Base-by-base conservation (phyloP, 2,329 filamentous ascomycete genomes). In the Mycosphaerelloides madeirae region DNA sequence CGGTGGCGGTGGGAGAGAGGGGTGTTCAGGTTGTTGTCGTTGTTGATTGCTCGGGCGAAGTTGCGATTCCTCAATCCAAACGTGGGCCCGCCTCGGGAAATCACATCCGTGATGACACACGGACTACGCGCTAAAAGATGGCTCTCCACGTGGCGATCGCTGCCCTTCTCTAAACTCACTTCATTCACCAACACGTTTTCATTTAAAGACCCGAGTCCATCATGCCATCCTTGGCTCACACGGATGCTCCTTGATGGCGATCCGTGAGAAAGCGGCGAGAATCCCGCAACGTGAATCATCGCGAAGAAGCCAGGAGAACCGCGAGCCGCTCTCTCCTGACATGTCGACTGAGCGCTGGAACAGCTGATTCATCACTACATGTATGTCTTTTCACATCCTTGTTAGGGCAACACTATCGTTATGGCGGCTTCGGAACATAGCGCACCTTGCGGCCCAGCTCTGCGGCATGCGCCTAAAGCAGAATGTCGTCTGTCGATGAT, bases 381-480 rank as follows among this genome's bases (percentile, higher is more conserved):
- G n/a, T n/a, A n/a, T n/a, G n/a, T n/a, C n/a, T n/a, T n/a, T 35
- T 31, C n/a, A 22, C 3, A 42, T 16, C 39, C 39, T 18, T 42
- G 39, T 28, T 25, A 35, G 19, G 31, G 31, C 13, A 25, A 13
- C 5, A 5, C 16, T 31, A 16, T 20, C 6, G 6, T 16, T 4
- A 8, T 15, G 18, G 2, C 29, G 8, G 16, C 29, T 16, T 15
- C 22, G 28, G 9, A 14, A 28, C 18, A 29, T 9, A 16, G 25
- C 28, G 15, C 7, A 9, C 16, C 12, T 18, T 6, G 15, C 25
- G 33, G 39, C 39, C 35, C 15, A 41, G 13, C 31, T 33, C 39
- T 42, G 31, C 39, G 39, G 22, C 31, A 42, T 15, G 14, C 15
- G 28, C 39, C 39, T 35, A 42, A 25, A n/a, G 5, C 22, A 9